These are phyloP conservation scores for Aspergillus bridgeri DNA, from an alignment of 495 filamentous ascomycete species.

Conservation along the genomic window DNA sequence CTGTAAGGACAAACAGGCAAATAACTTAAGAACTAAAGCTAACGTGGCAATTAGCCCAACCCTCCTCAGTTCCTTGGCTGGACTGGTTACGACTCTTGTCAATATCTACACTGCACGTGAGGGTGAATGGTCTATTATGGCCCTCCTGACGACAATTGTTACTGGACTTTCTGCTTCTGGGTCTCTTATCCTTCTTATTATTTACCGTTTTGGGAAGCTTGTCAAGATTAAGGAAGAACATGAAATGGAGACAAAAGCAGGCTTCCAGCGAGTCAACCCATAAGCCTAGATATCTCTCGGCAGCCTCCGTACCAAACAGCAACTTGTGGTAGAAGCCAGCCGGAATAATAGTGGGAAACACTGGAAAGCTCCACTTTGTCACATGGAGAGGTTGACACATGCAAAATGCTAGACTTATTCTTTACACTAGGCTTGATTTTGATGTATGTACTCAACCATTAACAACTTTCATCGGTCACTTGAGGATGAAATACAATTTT, in stretches of 20 bases:
- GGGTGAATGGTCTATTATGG: slow-evolving; percentile 45
- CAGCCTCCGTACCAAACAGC: no score
- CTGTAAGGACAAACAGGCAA: no score
- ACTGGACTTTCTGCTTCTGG: neutral
- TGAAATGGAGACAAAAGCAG: neutral
- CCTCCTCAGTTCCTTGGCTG: slow-evolving; percentile 43
- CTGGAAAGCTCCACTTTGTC: no score
- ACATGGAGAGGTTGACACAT: no score
- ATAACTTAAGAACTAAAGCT: neutral
- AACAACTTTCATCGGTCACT: no score
- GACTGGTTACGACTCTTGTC: slow-evolving; percentile 44
- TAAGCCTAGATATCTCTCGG: no score
- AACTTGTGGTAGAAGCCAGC: no score
- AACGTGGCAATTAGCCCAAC: slow-evolving; percentile 16
- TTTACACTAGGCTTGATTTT: no score
- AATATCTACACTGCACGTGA: slow-evolving; percentile 46
- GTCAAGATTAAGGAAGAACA: neutral
- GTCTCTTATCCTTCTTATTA: neutral
- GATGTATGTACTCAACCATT: no score
- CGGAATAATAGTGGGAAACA: no score
- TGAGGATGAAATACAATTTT: no score
- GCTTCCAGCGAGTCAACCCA: neutral
- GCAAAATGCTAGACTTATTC: no score
- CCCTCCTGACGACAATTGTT: slow-evolving; percentile 32
- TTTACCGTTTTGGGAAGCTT: slow-evolving; percentile 3